Conservation (phyloP, 2,329 filamentous ascomycete species). For the Diaporthe capsici region DNA sequence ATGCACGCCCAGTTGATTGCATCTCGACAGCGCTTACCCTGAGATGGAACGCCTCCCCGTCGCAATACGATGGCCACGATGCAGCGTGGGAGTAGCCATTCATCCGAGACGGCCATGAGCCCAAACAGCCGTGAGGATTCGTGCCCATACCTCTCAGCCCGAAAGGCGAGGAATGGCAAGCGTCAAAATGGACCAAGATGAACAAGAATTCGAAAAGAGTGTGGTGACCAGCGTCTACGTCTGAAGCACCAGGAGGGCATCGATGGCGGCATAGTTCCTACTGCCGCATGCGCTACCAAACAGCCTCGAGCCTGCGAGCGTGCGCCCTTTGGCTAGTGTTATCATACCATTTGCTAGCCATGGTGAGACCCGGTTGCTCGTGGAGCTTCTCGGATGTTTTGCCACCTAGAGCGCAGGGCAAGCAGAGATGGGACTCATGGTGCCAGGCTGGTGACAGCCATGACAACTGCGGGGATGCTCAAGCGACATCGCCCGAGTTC, state of each 20-base stretch:
- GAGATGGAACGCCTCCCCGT: background rate
- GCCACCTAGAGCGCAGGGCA: background rate
- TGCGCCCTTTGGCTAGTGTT: background rate
- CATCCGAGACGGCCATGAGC: background rate
- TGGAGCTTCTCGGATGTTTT: background rate
- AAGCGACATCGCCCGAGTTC: slow-evolving; percentile 17
- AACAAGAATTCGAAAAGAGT: background rate
- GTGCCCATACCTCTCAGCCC: background rate
- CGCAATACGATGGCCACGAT: background rate
- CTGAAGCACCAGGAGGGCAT: background rate
- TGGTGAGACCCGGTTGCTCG: too few relatives aligned
- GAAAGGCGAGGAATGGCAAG: background rate
- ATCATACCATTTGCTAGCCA: background rate
- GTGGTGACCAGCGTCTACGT: background rate
- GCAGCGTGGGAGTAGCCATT: background rate
- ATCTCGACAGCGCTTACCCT: background rate
- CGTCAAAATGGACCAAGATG: background rate
- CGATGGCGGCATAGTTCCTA: background rate
- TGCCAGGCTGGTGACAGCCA: background rate
- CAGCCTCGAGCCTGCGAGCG: background rate
- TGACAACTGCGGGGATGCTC: background rate
- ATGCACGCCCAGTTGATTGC: background rate
- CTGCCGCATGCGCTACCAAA: background rate
- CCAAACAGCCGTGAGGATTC: too few relatives aligned
- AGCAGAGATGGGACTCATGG: too few relatives aligned